Percentiles rank a stretch among this genome's conserved stretches.
phyloP scores from a whole-genome alignment of 306 rosid species.

The Quercus engelmannii region DNA sequence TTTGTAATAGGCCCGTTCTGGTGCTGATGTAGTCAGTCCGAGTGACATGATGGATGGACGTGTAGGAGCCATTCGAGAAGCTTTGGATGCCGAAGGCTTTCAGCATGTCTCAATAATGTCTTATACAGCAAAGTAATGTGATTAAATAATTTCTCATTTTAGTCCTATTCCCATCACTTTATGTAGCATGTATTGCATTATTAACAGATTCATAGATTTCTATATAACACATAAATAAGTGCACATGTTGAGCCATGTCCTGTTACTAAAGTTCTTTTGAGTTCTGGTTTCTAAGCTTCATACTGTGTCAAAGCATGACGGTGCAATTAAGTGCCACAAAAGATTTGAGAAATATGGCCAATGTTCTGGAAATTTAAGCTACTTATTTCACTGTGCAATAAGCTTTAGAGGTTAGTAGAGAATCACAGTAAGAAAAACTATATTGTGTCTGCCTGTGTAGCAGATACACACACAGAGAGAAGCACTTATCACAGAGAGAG shows the following conservation, averaged over 20 bases:
- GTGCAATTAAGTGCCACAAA: not conserved
- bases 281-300: not conserved
- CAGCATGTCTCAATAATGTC: conserved; percentile 92
- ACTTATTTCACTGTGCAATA: not conserved
- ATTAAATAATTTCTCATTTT: conserved; percentile 6
- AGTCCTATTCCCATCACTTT: not conserved
- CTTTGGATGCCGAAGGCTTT: conserved; percentile 97
- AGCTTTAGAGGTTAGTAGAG: not conserved
- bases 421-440: not conserved
- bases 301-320: not conserved
- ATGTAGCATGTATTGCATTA: conserved; percentile 2
- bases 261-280: not conserved
- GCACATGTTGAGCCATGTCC: not conserved
- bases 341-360: no score
- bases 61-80: conserved; percentile 84
- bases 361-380: not conserved
- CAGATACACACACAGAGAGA: not conserved
- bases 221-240: not conserved
- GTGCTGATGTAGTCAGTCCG: conserved; percentile 97
- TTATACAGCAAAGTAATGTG: conserved; percentile 81
- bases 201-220: conserved; percentile 3
- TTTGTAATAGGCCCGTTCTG: conserved; percentile 75
- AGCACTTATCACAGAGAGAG: not conserved
- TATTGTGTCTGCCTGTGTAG: not conserved
- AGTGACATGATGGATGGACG: conserved; percentile 99